Evolutionary conservation across 2,329 filamentous ascomycete genomes (phyloP).

Genomic region (Penicillium sp.): DNA sequence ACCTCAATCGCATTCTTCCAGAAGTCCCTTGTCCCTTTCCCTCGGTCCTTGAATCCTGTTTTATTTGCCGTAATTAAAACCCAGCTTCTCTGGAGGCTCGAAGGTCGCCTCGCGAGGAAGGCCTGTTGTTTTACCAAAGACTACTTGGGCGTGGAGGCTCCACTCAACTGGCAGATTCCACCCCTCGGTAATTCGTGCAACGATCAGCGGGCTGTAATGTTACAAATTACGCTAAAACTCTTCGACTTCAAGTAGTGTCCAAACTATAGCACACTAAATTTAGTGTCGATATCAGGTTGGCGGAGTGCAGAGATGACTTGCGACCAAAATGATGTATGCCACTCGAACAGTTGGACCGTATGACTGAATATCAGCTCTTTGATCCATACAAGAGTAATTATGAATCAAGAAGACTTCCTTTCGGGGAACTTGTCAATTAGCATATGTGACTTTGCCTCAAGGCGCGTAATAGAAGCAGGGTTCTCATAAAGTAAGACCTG

Average conservation of each 20-base stretch:
- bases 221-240: conserved; percentile 82
- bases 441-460: conserved; percentile 5
- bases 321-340: conserved; percentile 74
- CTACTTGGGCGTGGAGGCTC: conserved; percentile 77
- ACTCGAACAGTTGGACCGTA: conserved; percentile 67
- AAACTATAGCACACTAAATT: conserved; percentile 40
- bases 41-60: background rate
- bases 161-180: conserved; percentile 72
- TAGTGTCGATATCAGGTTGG: background rate
- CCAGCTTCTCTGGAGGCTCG: conserved; percentile 10
- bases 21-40: no score
- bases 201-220: conserved; percentile 86
- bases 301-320: conserved; percentile 2
- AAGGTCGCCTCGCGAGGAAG: conserved; percentile 10
- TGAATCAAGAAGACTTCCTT: background rate
- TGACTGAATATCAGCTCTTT: background rate
- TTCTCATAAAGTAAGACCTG: conserved; percentile 79
- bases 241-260: conserved; percentile 78
- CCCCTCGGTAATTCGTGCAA: conserved; percentile 65
- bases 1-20: background rate
- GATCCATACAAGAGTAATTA: background rate
- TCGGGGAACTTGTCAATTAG: conserved; percentile 5
- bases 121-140: conserved; percentile 59
- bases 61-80: conserved; percentile 18
- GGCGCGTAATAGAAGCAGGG: conserved; percentile 37